These are phyloP conservation scores for Vachellia pachyceras DNA, from an alignment of 306 rosid species.

Conservation along the genomic window DNA sequence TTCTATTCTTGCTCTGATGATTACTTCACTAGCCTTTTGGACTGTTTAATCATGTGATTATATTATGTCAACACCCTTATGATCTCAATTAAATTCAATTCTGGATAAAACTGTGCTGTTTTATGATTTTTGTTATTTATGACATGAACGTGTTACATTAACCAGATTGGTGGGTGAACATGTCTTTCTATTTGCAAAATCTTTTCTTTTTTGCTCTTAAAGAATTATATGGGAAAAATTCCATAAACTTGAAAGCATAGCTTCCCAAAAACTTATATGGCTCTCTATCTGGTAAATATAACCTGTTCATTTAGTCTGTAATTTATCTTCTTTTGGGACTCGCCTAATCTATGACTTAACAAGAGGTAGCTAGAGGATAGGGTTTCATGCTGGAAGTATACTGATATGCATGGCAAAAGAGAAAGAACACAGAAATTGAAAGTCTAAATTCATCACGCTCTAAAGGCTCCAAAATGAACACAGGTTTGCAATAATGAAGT, in stretches of 20 bases:
- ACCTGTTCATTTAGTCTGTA: background rate
- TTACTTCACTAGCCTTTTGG: slow-evolving; percentile 1
- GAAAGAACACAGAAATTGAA: slow-evolving; percentile 7
- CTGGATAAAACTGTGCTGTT: background rate
- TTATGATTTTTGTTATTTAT: background rate
- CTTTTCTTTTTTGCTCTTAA: background rate
- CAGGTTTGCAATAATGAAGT: background rate
- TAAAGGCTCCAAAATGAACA: background rate
- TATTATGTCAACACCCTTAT: background rate
- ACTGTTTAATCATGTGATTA: background rate
- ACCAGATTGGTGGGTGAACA: background rate
- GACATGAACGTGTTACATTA: slow-evolving; percentile 1
- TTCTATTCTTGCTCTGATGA: background rate
- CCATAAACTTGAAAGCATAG: background rate
- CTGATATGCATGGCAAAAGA: slow-evolving; percentile 7
- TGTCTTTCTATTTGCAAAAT: background rate
- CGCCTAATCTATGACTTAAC: slow-evolving; percentile 3
- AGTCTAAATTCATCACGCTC: slow-evolving; percentile 1
- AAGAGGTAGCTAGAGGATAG: background rate
- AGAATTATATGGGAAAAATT: background rate
- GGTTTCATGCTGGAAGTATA: slow-evolving; percentile 21
- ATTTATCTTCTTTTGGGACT: slow-evolving; percentile 12
- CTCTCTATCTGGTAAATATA: background rate
- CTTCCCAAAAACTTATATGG: background rate
- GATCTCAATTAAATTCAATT: background rate